Conservation (phyloP, 2,329 filamentous ascomycete genomes). For the Trichoderma sp. region DNA sequence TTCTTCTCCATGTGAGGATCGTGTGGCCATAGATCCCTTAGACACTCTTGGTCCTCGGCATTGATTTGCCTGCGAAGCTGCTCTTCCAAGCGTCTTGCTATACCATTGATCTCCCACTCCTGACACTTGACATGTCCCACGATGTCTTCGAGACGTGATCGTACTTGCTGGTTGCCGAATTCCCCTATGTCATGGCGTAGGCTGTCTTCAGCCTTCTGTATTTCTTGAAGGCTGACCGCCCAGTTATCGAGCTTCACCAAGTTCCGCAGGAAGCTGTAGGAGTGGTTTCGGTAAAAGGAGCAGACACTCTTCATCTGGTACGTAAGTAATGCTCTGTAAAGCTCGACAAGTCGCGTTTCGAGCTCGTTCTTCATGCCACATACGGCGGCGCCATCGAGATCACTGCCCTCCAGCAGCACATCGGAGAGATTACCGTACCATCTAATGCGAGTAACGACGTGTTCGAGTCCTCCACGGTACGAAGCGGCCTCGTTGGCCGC, state of each 20-base stretch:
- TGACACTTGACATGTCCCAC: neutral
- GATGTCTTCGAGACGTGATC: neutral
- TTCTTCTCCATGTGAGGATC: neutral
- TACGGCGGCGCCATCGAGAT: conserved; percentile 1
- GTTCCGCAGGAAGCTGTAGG: conserved; percentile 36
- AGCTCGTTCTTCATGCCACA: conserved; percentile 31
- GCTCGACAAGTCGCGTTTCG: conserved; percentile 37
- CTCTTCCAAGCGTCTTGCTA: neutral
- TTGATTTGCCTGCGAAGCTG: conserved; percentile 1
- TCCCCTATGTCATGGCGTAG: conserved; percentile 29
- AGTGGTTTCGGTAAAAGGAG: conserved; percentile 40
- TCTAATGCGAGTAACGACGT: conserved; percentile 44
- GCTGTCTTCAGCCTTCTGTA: conserved; percentile 37
- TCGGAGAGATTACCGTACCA: conserved; percentile 43
- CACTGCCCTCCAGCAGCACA: conserved; percentile 36
- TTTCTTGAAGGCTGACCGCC: conserved; percentile 36
- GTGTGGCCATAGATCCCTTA: neutral
- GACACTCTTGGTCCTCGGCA: conserved; percentile 3
- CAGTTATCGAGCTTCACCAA: conserved; percentile 42
- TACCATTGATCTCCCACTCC: neutral
- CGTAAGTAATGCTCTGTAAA: conserved; percentile 45
- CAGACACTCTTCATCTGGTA: conserved; percentile 48
- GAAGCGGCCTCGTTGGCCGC: neutral
- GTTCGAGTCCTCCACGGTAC: conserved; percentile 41
- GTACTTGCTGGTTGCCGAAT: conserved; percentile 20